Percentiles rank a stretch among this genome's conserved stretches.
These are phyloP conservation scores for Yamadazyma triangularis DNA, from an alignment of 1,139 yeast genomes.

Conservation along the genomic window DNA sequence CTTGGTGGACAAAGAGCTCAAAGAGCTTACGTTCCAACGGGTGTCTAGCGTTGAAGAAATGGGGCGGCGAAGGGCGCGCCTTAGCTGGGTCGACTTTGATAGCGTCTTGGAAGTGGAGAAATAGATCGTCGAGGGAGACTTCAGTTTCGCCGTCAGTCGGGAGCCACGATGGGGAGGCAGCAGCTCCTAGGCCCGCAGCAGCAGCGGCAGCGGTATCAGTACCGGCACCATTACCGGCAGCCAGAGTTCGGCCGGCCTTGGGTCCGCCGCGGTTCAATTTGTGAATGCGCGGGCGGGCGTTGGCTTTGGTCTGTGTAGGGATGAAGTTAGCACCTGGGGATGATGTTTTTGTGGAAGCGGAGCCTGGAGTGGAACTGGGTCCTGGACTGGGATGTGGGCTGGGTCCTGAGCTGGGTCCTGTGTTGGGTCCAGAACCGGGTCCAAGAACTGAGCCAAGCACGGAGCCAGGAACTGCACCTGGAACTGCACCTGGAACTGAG, in stretches of 20 bases:
- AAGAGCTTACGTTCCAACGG: slow-evolving; percentile 27
- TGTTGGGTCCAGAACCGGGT: too few relatives aligned
- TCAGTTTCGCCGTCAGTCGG: slow-evolving; percentile 7
- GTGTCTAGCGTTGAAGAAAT: slow-evolving; percentile 13
- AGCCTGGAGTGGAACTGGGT: too few relatives aligned
- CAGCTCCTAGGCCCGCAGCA: too few relatives aligned
- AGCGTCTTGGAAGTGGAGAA: slow-evolving; percentile 18
- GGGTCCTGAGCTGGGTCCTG: too few relatives aligned
- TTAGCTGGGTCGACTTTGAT: slow-evolving; percentile 7
- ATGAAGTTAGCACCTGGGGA: too few relatives aligned
- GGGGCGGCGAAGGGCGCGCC: slow-evolving; percentile 8
- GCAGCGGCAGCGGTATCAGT: too few relatives aligned
- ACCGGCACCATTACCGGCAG: too few relatives aligned
- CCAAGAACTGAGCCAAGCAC: too few relatives aligned
- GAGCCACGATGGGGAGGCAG: neutral
- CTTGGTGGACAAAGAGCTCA: slow-evolving; percentile 27
- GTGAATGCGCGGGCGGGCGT: slow-evolving; percentile 33
- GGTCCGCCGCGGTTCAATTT: slow-evolving; percentile 16
- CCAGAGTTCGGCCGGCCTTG: neutral
- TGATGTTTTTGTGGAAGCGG: too few relatives aligned
- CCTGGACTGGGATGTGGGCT: too few relatives aligned
- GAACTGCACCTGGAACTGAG: too few relatives aligned
- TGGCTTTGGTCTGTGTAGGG: slow-evolving; percentile 20
- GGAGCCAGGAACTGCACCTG: too few relatives aligned
- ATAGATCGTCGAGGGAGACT: slow-evolving; percentile 21